Evolutionary conservation across 1,284 basidiomycete species (phyloP).

Genomic region (Grifola frondosa): DNA sequence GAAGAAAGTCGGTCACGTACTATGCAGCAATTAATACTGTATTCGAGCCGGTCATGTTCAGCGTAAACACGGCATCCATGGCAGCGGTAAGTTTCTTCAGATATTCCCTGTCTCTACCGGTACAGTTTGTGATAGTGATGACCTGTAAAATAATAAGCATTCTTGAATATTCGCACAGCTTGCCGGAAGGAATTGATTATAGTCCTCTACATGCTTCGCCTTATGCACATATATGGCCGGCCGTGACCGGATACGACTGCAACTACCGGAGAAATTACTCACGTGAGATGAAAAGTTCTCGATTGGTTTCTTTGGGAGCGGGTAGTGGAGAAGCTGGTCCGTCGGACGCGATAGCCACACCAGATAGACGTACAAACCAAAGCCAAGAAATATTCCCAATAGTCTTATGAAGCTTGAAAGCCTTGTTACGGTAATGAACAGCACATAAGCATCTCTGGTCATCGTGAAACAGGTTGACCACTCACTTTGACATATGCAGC

Average conservation of each 20-base stretch:
- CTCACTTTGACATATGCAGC: slow-evolving; percentile 65
- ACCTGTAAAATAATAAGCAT: slow-evolving; percentile 51
- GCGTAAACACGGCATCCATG: slow-evolving; percentile 78
- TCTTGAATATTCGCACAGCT: too few relatives aligned
- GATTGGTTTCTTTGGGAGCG: slow-evolving; percentile 44
- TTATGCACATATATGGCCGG: too few relatives aligned
- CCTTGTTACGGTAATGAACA: too few relatives aligned
- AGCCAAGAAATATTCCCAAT: slow-evolving; percentile 83
- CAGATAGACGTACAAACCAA: slow-evolving; percentile 70
- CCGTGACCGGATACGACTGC: too few relatives aligned
- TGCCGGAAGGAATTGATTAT: too few relatives aligned
- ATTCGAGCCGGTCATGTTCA: slow-evolving; percentile 74
- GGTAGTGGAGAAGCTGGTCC: slow-evolving; percentile 63
- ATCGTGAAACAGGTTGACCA: not conserved
- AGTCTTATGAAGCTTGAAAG: slow-evolving; percentile 55
- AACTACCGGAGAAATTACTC: slow-evolving; percentile 19
- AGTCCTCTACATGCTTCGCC: too few relatives aligned
- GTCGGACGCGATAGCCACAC: slow-evolving; percentile 63
- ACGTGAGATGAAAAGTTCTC: slow-evolving; percentile 41
- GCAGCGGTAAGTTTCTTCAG: slow-evolving; percentile 77
- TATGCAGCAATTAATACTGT: slow-evolving; percentile 82
- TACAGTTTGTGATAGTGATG: slow-evolving; percentile 90
- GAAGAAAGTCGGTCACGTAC: slow-evolving; percentile 41
- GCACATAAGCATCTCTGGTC: not conserved
- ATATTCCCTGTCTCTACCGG: slow-evolving; percentile 81